Percentiles rank a stretch among this genome's conserved stretches.
Evolutionary conservation across 768 basidiomycete genomes (phyloP).

Genomic region (Terana coerulea): DNA sequence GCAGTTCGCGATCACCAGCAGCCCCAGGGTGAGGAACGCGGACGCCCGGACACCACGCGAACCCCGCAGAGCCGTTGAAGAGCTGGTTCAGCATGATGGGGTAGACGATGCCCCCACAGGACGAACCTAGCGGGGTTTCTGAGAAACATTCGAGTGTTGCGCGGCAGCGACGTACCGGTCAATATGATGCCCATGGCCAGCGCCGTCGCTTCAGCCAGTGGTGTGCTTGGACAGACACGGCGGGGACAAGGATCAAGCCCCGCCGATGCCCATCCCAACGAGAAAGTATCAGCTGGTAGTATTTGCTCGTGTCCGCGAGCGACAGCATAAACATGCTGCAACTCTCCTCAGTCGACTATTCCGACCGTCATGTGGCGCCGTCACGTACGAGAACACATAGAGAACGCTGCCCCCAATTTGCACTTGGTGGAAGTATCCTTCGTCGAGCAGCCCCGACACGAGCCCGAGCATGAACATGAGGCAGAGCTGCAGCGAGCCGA

Average conservation of each 20-base stretch:
- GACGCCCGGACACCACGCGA: conserved; percentile 34
- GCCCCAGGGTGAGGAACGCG: conserved; percentile 41
- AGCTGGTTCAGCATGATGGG: conserved; percentile 26
- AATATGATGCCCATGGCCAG: conserved; percentile 55
- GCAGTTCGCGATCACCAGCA: conserved; percentile 41
- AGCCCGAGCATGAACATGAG: conserved; percentile 22
- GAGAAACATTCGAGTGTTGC: neutral
- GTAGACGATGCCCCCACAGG: conserved; percentile 21
- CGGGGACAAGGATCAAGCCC: conserved; percentile 48
- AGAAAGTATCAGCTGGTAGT: conserved; percentile 48
- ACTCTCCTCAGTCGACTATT: too few relatives aligned
- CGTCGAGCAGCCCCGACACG: conserved; percentile 22
- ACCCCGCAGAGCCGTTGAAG: conserved; percentile 16
- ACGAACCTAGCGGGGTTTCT: too few relatives aligned
- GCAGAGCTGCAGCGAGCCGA: conserved; percentile 24
- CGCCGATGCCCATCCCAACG: conserved; percentile 52
- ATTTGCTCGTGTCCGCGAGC: conserved; percentile 36
- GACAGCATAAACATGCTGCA: conserved; percentile 38
- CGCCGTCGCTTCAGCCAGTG: conserved; percentile 25
- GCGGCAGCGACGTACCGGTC: conserved; percentile 38
- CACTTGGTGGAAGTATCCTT: conserved; percentile 30
- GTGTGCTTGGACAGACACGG: conserved; percentile 26
- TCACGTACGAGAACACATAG: conserved; percentile 3
- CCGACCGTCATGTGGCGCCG: too few relatives aligned
- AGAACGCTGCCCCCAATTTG: conserved; percentile 5